Percentiles rank a stretch among this genome's conserved stretches.
phyloP scores from a whole-genome alignment of 1,284 basidiomycete genomes.

The Puccinia coronata region DNA sequence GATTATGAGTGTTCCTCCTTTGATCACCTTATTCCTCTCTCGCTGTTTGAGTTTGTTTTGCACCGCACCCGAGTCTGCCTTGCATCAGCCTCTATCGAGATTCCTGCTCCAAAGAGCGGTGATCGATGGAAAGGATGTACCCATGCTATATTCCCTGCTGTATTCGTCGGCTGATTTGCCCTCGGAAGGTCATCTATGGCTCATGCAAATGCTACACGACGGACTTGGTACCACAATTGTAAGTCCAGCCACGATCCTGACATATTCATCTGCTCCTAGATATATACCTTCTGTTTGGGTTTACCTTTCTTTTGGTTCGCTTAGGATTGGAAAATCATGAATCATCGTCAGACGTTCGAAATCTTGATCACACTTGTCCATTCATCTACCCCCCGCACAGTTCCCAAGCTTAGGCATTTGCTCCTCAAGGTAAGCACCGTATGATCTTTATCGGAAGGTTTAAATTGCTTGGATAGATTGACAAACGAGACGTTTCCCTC shows the following conservation, averaged over 20 bases:
- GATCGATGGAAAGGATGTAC: slow-evolving; percentile 74
- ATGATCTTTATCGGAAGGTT: background rate
- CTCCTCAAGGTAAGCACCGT: slow-evolving; percentile 26
- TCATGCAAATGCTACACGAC: slow-evolving; percentile 78
- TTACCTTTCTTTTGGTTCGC: background rate
- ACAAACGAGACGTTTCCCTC: background rate
- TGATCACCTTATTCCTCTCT: slow-evolving; percentile 75
- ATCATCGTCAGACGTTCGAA: slow-evolving; percentile 47
- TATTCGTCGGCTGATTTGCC: slow-evolving; percentile 73
- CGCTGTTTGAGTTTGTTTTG: slow-evolving; percentile 74
- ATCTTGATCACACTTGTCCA: slow-evolving; percentile 41
- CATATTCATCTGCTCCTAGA: background rate
- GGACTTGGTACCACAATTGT: slow-evolving; percentile 67
- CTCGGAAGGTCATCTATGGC: slow-evolving; percentile 83
- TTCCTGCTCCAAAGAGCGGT: slow-evolving; percentile 80
- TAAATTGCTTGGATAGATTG: background rate
- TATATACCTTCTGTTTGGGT: background rate
- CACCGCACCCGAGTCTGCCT: slow-evolving; percentile 71
- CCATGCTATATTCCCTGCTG: slow-evolving; percentile 79
- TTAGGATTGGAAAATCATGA: slow-evolving; percentile 49
- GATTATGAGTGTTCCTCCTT: slow-evolving; percentile 65
- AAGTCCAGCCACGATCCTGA: slow-evolving; percentile 50
- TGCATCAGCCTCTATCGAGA: slow-evolving; percentile 74
- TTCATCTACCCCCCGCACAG: slow-evolving; percentile 1
- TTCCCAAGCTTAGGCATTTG: slow-evolving; percentile 7